Conservation (phyloP, 2,329 filamentous ascomycete genomes). For the Podosphaera fusca region DNA sequence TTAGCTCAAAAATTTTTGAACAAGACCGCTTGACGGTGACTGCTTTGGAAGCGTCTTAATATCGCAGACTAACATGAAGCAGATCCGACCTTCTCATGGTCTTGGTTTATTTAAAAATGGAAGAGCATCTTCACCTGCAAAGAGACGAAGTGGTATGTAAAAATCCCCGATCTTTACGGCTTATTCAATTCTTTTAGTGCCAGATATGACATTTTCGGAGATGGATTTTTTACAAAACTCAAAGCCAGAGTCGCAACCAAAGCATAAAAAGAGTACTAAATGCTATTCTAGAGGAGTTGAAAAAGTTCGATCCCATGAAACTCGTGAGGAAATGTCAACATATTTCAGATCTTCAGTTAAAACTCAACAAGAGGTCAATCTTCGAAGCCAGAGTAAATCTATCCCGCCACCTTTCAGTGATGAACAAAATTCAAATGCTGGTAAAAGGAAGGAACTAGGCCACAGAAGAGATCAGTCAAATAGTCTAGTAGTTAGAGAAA, state of each 20-base stretch:
- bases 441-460: too few relatives aligned
- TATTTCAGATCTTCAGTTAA: slow-evolving; percentile 11
- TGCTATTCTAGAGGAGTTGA: slow-evolving; percentile 12
- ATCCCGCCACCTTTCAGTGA: too few relatives aligned
- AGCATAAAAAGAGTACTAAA: slow-evolving; percentile 12
- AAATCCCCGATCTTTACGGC: neutral
- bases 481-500: too few relatives aligned
- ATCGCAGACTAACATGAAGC: neutral
- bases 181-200: slow-evolving; percentile 18
- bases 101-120: slow-evolving; percentile 25
- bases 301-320: slow-evolving; percentile 6
- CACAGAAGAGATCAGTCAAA: too few relatives aligned
- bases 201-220: slow-evolving; percentile 29
- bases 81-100: slow-evolving; percentile 19
- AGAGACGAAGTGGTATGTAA: slow-evolving; percentile 18
- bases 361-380: slow-evolving; percentile 1
- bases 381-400: too few relatives aligned
- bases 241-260: slow-evolving; percentile 7
- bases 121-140: slow-evolving; percentile 16
- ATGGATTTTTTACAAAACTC: slow-evolving; percentile 22
- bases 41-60: neutral
- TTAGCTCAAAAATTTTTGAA: slow-evolving; percentile 29
- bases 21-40: slow-evolving; percentile 29
- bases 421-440: too few relatives aligned
- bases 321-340: slow-evolving; percentile 11